phyloP scores from a whole-genome alignment of 2,329 filamentous ascomycete genomes.

The Fusarium cyanostomum region DNA sequence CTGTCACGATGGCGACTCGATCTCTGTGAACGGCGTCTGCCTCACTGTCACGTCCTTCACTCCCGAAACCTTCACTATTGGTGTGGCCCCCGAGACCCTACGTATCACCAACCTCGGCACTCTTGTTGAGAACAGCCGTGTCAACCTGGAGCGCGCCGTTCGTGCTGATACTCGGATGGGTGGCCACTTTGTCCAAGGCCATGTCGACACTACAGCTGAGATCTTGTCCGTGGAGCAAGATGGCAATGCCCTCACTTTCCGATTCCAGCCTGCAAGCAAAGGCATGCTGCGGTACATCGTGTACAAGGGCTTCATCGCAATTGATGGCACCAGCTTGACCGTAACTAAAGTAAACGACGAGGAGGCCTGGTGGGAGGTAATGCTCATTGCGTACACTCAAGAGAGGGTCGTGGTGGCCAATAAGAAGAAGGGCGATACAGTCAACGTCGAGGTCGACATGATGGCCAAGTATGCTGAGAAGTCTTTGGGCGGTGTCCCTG shows the following conservation, averaged over 20 bases:
- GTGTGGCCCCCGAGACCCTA: constrained; percentile 93
- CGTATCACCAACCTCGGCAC: constrained; percentile 93
- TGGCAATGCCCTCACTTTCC: constrained; percentile 89
- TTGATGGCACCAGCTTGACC: constrained; percentile 95
- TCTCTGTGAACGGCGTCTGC: constrained; percentile 94
- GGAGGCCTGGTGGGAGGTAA: constrained; percentile 90
- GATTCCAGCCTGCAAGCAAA: constrained; percentile 76
- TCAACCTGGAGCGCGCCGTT: constrained; percentile 96
- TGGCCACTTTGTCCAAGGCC: constrained; percentile 97
- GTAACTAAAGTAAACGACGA: constrained; percentile 85
- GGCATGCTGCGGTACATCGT: constrained; percentile 86
- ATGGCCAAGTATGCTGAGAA: constrained; percentile 88
- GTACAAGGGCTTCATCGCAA: constrained; percentile 93
- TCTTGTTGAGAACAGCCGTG: constrained; percentile 70
- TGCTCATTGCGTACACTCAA: constrained; percentile 97
- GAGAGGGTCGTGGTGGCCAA: constrained; percentile 84
- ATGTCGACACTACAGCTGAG: constrained; percentile 89
- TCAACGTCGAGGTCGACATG: constrained; percentile 95
- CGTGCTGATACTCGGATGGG: constrained; percentile 94
- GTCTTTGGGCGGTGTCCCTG: constrained; percentile 78
- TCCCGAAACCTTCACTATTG: constrained; percentile 79
- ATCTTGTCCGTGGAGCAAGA: constrained; percentile 79
- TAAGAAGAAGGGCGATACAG: constrained; percentile 81
- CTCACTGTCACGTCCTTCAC: constrained; percentile 79
- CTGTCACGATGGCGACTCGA: constrained; percentile 89